Evolutionary conservation across 345 rosid genomes (phyloP).

Genomic region (Populus alba): DNA sequence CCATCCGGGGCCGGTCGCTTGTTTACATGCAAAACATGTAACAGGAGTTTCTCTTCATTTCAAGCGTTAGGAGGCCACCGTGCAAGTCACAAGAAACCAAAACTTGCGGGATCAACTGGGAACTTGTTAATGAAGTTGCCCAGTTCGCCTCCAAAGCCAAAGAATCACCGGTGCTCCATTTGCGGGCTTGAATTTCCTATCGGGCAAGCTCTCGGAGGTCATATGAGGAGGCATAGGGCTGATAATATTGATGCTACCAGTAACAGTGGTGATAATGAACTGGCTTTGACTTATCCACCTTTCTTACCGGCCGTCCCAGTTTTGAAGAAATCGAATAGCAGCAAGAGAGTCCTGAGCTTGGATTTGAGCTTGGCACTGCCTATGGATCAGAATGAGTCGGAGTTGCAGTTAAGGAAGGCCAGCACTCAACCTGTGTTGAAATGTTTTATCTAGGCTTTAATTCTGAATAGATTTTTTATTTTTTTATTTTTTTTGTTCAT

Average conservation of each 20-base stretch:
- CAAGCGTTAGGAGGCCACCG: slow-evolving; percentile 95
- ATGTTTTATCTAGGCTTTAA: slow-evolving; percentile 20
- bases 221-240: slow-evolving; percentile 82
- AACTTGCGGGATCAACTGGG: slow-evolving; percentile 22
- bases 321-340: slow-evolving; percentile 58
- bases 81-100: slow-evolving; percentile 77
- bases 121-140: slow-evolving; percentile 7
- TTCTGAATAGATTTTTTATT: slow-evolving; percentile 8
- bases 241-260: background rate
- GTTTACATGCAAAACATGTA: slow-evolving; percentile 85
- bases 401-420: slow-evolving; percentile 48
- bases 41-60: slow-evolving; percentile 65
- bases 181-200: slow-evolving; percentile 77
- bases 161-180: slow-evolving; percentile 75
- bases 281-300: background rate
- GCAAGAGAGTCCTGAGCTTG: slow-evolving; percentile 48
- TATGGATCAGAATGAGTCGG: slow-evolving; percentile 49
- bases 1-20: slow-evolving; percentile 22
- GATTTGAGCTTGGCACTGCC: slow-evolving; percentile 67
- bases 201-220: slow-evolving; percentile 96
- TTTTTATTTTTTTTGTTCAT: background rate
- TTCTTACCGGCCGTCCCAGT: slow-evolving; percentile 22
- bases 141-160: slow-evolving; percentile 46
- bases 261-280: background rate
- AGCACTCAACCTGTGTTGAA: slow-evolving; percentile 20